These are phyloP conservation scores for Microbotryum scabiosae DNA, from an alignment of 1,284 basidiomycete species.

Conservation along the genomic window DNA sequence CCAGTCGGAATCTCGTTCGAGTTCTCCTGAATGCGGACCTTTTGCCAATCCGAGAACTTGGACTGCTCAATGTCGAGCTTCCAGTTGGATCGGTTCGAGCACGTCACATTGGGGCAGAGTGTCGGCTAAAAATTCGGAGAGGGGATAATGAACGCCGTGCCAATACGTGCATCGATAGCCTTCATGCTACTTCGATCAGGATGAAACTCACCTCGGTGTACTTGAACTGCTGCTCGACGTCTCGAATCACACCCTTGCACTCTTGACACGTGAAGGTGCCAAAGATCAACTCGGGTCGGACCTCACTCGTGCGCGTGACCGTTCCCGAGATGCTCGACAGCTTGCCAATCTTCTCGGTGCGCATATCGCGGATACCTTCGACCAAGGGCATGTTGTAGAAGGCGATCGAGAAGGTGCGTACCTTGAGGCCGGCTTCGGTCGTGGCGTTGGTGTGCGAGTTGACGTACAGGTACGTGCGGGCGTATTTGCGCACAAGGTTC, in stretches of 20 bases:
- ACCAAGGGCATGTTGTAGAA: slow-evolving; percentile 91
- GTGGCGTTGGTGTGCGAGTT: slow-evolving; percentile 51
- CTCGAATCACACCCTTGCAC: slow-evolving; percentile 77
- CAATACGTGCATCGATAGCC: background rate
- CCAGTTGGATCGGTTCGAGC: slow-evolving; percentile 84
- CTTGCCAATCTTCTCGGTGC: slow-evolving; percentile 86
- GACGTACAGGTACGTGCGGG: slow-evolving; percentile 86
- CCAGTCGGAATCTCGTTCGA: slow-evolving; percentile 98
- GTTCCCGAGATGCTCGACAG: slow-evolving; percentile 91
- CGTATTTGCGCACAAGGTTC: slow-evolving; percentile 76
- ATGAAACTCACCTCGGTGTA: slow-evolving; percentile 73
- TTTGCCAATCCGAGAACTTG: slow-evolving; percentile 99
- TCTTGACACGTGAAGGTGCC: slow-evolving; percentile 89
- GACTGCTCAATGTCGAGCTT: slow-evolving; percentile 92
- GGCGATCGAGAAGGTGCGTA: slow-evolving; percentile 87
- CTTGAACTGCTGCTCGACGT: slow-evolving; percentile 99
- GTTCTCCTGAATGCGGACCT: slow-evolving; percentile 98
- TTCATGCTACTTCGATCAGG: background rate
- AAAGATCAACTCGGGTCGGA: slow-evolving; percentile 85
- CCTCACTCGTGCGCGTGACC: slow-evolving; percentile 95
- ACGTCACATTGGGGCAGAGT: slow-evolving; percentile 86
- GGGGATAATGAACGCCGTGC: slow-evolving; percentile 4
- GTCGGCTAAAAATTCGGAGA: slow-evolving; percentile 54
- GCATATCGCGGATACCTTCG: slow-evolving; percentile 80
- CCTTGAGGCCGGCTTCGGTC: slow-evolving; percentile 62